These are phyloP conservation scores for Coniferiporia weirii DNA, from an alignment of 1,284 basidiomycete genomes.

Conservation along the genomic window DNA sequence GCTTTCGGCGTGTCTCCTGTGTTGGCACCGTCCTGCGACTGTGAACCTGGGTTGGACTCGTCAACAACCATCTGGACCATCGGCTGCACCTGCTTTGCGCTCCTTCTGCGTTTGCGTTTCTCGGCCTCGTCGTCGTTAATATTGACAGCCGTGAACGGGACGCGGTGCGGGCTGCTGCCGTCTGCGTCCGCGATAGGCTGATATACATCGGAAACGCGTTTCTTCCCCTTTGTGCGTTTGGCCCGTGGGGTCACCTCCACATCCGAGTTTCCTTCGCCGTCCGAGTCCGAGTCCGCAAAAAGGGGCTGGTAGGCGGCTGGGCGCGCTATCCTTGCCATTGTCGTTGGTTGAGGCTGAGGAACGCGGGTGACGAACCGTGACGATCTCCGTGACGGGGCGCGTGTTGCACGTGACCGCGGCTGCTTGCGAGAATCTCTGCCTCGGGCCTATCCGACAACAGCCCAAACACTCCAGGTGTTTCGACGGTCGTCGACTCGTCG, in stretches of 20 bases:
- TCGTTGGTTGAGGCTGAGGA: neutral
- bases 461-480: neutral
- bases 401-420: neutral
- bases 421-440: neutral
- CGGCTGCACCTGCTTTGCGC: slow-evolving; percentile 45
- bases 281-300: slow-evolving; percentile 20
- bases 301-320: slow-evolving; percentile 13
- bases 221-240: slow-evolving; percentile 19
- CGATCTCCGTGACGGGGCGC: slow-evolving; percentile 9
- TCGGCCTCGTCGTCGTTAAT: slow-evolving; percentile 79
- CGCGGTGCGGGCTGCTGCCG: slow-evolving; percentile 16
- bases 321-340: slow-evolving; percentile 15
- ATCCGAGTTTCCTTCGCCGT: slow-evolving; percentile 18
- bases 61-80: slow-evolving; percentile 32
- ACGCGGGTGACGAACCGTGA: neutral
- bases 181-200: slow-evolving; percentile 3
- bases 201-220: slow-evolving; percentile 22
- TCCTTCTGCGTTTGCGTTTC: slow-evolving; percentile 70
- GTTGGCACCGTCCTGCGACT: slow-evolving; percentile 33
- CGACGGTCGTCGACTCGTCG: too few relatives aligned
- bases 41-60: slow-evolving; percentile 45
- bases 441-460: neutral
- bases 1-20: slow-evolving; percentile 36
- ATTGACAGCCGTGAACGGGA: slow-evolving; percentile 31
- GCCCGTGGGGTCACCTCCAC: slow-evolving; percentile 15